Base-by-base conservation (phyloP, 23 red algal genomes). In the Gracilaria domingensis region DNA sequence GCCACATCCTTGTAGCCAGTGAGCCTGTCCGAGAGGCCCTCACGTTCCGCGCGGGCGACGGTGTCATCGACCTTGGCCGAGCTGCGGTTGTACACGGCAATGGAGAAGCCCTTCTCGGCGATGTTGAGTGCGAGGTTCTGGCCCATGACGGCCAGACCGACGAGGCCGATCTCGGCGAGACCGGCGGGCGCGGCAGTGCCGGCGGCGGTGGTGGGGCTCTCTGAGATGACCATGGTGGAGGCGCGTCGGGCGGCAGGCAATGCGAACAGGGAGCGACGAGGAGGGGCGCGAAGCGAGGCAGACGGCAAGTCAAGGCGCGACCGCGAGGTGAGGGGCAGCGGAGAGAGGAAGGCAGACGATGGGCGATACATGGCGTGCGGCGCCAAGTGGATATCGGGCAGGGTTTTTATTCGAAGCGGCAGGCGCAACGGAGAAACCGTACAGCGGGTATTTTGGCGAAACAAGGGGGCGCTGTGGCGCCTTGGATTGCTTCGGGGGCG, bases 91-190 rank as follows among this genome's bases (percentile, higher is more conserved):
- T 91, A 94, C 25, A 98, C 96, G 26, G 96, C 80, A 37, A 98
- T 94, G n/a, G 59, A 38, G 75, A 95, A 98, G 42, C 96, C 96
- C 61, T 98, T 84, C 32, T 93, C 93, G 23, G 96, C 96, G 36
- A 98, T 95, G 76, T 98, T 98, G 45, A 98, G 83, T 17, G 93
- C 93, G 23, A 98, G 75, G 66, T 98, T 98, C 84, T 98, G 96
- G 8, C 96, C 96, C 96, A 98, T 98, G 28, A 98, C 96, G n/a
- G 96, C 96, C 21, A 98, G 79, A 32, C 96, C 96, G 13, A 98
- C 83, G 0, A 98, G 81, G 32, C 96, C 96, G 42, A 98, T 80
- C 61, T 87, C 83, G 25, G 83, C 62, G 50, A 87, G 83, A 13
- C 26, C 35, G 36, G 80, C 38, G 20, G 24, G 28, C 16, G 80